Evolutionary conservation across 805 yeast species (phyloP).

Genomic region (Blastobotrys parvus): DNA sequence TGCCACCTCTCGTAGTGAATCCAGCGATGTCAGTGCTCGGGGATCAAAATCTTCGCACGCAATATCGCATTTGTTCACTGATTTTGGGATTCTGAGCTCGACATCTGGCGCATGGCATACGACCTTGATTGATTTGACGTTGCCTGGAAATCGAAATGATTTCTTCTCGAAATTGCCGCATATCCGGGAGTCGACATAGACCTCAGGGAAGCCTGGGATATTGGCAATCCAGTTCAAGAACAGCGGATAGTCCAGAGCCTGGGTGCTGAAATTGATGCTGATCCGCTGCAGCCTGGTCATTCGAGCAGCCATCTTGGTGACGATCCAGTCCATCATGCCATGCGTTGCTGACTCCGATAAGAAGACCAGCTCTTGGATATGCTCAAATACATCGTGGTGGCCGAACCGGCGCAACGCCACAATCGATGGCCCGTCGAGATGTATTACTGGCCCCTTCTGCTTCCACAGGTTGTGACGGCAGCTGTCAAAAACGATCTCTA

Average conservation of each 20-base stretch:
- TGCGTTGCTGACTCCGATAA: background rate
- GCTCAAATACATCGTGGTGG: background rate
- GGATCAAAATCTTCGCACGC: background rate
- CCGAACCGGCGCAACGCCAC: background rate
- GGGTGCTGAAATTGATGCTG: background rate
- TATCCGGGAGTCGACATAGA: background rate
- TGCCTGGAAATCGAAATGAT: background rate
- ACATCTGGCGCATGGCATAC: background rate
- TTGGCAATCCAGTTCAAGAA: background rate
- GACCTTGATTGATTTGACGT: background rate
- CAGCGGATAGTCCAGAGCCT: background rate
- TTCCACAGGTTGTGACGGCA: no score
- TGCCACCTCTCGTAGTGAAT: background rate
- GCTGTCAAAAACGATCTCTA: background rate
- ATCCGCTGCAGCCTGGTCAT: background rate
- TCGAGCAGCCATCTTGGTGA: background rate
- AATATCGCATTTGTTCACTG: background rate
- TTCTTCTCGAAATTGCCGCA: background rate
- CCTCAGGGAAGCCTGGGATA: background rate
- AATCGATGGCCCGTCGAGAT: background rate
- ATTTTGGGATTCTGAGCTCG: background rate
- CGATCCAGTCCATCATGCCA: background rate
- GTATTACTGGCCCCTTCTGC: background rate
- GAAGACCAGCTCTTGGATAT: background rate
- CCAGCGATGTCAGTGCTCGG: background rate